Evolutionary conservation across 2,329 filamentous ascomycete genomes (phyloP).

Genomic region (Didymella pinodella): DNA sequence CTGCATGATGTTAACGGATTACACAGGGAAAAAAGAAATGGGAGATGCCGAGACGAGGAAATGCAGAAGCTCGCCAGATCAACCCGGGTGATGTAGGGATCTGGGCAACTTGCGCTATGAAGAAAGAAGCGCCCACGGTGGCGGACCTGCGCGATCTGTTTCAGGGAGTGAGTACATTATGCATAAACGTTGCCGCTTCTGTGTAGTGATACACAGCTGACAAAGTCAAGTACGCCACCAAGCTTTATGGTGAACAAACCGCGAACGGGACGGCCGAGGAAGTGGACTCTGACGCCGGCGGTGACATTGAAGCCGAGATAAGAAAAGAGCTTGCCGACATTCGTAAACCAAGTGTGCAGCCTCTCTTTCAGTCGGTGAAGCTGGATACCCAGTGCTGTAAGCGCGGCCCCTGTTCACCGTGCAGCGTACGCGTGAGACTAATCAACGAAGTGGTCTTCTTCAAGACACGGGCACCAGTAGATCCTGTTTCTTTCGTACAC

Average conservation of each 20-base stretch:
- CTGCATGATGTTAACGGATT: constrained; percentile 27
- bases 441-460: constrained; percentile 63
- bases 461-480: constrained; percentile 63
- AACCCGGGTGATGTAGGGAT: constrained; percentile 76
- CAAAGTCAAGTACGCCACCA: constrained; percentile 71
- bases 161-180: constrained; percentile 62
- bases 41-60: constrained; percentile 51
- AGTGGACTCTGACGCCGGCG: constrained; percentile 43
- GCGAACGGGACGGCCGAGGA: constrained; percentile 54
- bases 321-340: constrained; percentile 73
- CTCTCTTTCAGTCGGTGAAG: constrained; percentile 62
- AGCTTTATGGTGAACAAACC: constrained; percentile 54
- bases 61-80: constrained; percentile 53
- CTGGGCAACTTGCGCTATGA: constrained; percentile 79
- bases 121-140: constrained; percentile 74
- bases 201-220: constrained; percentile 20
- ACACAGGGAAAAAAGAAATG: constrained; percentile 55
- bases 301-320: constrained; percentile 77
- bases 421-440: constrained; percentile 16
- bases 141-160: constrained; percentile 72
- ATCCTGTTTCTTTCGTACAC: constrained; percentile 68
- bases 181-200: background rate
- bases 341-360: constrained; percentile 59
- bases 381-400: constrained; percentile 64
- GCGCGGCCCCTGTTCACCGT: constrained; percentile 25